phyloP scores from a whole-genome alignment of 129 eudicot genomes.

The Deinandra increscens region DNA sequence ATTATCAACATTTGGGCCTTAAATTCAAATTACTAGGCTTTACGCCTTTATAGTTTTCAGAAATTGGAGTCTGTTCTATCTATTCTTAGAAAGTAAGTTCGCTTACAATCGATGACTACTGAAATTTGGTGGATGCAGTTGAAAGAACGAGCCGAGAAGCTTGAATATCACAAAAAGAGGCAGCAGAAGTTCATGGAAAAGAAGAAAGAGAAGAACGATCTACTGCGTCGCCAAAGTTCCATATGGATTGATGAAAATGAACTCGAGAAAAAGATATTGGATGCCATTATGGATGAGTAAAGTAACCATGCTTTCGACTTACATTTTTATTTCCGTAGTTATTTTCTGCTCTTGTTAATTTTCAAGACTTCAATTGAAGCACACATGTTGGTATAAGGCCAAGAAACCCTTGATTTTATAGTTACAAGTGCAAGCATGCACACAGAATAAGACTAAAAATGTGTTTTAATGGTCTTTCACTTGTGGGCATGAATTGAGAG shows the following conservation, averaged over 20 bases:
- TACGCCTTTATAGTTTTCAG: neutral
- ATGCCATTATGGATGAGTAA: conserved; percentile 28
- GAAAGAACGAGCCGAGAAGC: conserved; percentile 78
- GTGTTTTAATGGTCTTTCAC: neutral
- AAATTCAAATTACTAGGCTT: neutral
- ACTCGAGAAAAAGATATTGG: conserved; percentile 43
- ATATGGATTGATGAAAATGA: conserved; percentile 67
- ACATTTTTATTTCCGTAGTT: neutral
- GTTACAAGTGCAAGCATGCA: neutral
- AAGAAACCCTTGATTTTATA: conserved; percentile 15
- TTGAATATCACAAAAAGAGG: conserved; percentile 77
- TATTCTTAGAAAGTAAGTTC: neutral
- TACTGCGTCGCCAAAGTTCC: conserved; percentile 58
- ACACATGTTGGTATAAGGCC: conserved; percentile 5
- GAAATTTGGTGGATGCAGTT: conserved; percentile 36
- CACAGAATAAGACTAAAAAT: conserved; percentile 13
- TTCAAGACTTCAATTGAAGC: conserved; percentile 8
- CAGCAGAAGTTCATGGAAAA: conserved; percentile 44
- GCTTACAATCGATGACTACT: neutral
- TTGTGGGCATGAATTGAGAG: neutral
- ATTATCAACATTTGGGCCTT: neutral
- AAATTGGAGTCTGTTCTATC: neutral
- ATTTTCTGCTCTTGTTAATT: neutral
- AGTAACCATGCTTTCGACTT: neutral
- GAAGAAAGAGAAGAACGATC: conserved; percentile 58